Conservation (phyloP, 306 rosid species). For the Sechiopsis laciniata region DNA sequence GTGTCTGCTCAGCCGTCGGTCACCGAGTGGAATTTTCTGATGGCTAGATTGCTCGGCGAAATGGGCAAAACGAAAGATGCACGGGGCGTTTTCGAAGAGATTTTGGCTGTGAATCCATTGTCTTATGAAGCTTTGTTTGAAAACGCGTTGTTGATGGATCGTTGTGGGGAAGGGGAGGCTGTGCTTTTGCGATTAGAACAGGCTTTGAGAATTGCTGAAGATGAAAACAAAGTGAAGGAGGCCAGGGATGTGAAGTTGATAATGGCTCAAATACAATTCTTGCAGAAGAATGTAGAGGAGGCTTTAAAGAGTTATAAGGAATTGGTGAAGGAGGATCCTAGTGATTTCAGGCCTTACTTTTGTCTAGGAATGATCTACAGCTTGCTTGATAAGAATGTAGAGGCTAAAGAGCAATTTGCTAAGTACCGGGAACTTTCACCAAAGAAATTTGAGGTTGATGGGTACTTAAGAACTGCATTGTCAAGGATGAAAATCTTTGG, state of each 20-base stretch:
- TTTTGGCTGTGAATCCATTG: slow-evolving; percentile 46
- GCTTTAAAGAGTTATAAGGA: slow-evolving; percentile 53
- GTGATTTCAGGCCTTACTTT: slow-evolving; percentile 77
- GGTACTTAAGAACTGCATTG: slow-evolving; percentile 64
- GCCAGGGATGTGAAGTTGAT: slow-evolving; percentile 69
- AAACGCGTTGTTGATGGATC: slow-evolving; percentile 79
- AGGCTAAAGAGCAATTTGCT: slow-evolving; percentile 67
- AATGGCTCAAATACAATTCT: slow-evolving; percentile 75
- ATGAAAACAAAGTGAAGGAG: slow-evolving; percentile 50
- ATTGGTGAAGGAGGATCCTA: slow-evolving; percentile 60
- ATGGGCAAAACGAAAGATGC: slow-evolving; percentile 47
- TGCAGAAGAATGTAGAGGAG: slow-evolving; percentile 80
- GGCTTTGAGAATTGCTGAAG: slow-evolving; percentile 60
- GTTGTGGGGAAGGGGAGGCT: slow-evolving; percentile 62
- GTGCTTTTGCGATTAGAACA: slow-evolving; percentile 56
- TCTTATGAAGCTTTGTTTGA: slow-evolving; percentile 78
- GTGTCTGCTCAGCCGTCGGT: slow-evolving; percentile 50
- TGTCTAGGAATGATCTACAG: slow-evolving; percentile 85
- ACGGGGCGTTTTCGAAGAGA: slow-evolving; percentile 53
- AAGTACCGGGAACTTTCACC: slow-evolving; percentile 74
- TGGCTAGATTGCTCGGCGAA: slow-evolving; percentile 50
- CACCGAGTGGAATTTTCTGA: slow-evolving; percentile 71
- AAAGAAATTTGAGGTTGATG: slow-evolving; percentile 83
- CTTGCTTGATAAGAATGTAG: slow-evolving; percentile 69
- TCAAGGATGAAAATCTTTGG: slow-evolving; percentile 78